Evolutionary conservation across 2,329 filamentous ascomycete species (phyloP), one percentile per base, ranked within the genome.

Genomic region (Ophiostoma novo-ulmi): DNA sequence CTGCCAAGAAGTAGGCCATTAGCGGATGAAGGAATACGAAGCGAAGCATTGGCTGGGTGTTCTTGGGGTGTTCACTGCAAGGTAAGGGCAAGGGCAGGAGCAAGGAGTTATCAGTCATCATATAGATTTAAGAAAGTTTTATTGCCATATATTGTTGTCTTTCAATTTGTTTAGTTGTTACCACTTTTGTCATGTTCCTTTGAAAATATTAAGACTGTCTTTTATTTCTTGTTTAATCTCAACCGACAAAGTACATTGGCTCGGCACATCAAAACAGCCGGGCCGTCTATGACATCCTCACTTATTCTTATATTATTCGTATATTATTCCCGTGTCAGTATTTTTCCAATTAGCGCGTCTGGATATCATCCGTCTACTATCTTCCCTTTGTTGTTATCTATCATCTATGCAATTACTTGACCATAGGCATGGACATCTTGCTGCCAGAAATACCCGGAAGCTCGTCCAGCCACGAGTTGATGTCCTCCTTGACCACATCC

Each of bases 1-100:
- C 86, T n/a, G 88, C 88, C 70, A 93, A 93, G 84, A 81, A 75
- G 67, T 73, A 69, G 35, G 48, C 2, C n/a, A 58, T 48, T 3
- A 17, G 44, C 4, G 11, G 52, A 58, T 13, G 8, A 13, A 7
- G 26, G 7, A 26, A n/a, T 8, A 10, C 14, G 44, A 36, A 22
- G 13, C 36, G 63, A 38, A n/a, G 44, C 48, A 67, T 67, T n/a
- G 35, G 48, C 48, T 20, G 20, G 66, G 65, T 14, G 44, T 65
- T 66, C 26, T 55, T 22, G 61, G 39, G 69, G 44, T 65, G 20
- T 20, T 35, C 35, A 64, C 35, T 65, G 39, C 48, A 64, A 61
- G 41, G 67, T 6, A 58, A 38, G 44, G 14, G 31, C 3, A 65
- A 67, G 41, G 48, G 14, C 17, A 31, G 35, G n/a, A 70, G 36